phyloP scores from a whole-genome alignment of 2,329 filamentous ascomycete species.

The Exserohilum turcica region DNA sequence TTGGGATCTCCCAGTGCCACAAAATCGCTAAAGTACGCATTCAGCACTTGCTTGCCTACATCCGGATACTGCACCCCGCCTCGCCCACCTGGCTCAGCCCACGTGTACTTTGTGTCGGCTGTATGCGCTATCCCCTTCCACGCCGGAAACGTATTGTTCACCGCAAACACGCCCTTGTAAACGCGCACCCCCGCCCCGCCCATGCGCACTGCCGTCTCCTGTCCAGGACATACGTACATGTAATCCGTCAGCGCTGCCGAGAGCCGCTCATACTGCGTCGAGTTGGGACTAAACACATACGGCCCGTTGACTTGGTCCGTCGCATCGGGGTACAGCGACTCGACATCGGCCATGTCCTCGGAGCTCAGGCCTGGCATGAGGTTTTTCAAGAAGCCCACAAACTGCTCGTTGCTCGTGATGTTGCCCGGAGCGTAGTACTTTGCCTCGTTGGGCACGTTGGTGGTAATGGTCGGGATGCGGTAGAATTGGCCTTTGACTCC shows the following conservation, averaged over 20 bases:
- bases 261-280: conserved; percentile 52
- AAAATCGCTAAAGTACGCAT: conserved; percentile 49
- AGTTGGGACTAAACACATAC: conserved; percentile 51
- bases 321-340: conserved; percentile 35
- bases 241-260: conserved; percentile 52
- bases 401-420: conserved; percentile 41
- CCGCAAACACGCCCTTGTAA: conserved; percentile 26
- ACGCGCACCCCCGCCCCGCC: conserved; percentile 41
- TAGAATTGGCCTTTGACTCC: conserved; percentile 32
- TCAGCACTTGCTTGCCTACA: conserved; percentile 46
- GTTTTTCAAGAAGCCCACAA: conserved; percentile 37
- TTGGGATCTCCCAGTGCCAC: conserved; percentile 50
- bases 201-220: conserved; percentile 52
- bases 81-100: conserved; percentile 57
- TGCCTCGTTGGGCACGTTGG: conserved; percentile 43
- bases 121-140: conserved; percentile 35
- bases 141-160: conserved; percentile 28
- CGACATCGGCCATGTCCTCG: conserved; percentile 24
- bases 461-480: conserved; percentile 31
- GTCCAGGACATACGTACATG: conserved; percentile 53
- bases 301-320: conserved; percentile 27
- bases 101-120: conserved; percentile 49
- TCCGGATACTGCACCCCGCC: conserved; percentile 44
- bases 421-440: conserved; percentile 32
- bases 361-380: conserved; percentile 26